phyloP scores from a whole-genome alignment of 2,329 filamentous ascomycete species.

The Dryadomyces sulphureus region DNA sequence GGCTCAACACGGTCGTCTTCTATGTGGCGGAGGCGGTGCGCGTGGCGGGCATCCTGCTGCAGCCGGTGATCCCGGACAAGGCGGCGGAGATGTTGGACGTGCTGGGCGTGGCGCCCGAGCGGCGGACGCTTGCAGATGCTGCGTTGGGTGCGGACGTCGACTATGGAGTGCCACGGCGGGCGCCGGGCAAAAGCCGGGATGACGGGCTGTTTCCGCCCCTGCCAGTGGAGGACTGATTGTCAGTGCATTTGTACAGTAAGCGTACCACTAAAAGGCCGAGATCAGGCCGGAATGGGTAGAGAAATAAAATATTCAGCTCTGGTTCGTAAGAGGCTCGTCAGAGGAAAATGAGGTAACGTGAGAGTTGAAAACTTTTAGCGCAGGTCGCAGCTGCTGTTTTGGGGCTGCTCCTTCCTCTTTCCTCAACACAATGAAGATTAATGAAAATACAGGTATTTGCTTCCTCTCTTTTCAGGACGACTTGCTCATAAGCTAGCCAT shows the following conservation, averaged over 20 bases:
- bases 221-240: slow-evolving; percentile 23
- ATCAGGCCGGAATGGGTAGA: neutral
- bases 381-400: neutral
- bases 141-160: slow-evolving; percentile 45
- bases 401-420: neutral
- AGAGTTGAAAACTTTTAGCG: neutral
- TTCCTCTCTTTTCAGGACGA: neutral
- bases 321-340: neutral
- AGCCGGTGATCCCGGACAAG: slow-evolving; percentile 81
- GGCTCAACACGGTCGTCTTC: slow-evolving; percentile 50
- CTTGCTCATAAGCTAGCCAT: slow-evolving; percentile 38
- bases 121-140: slow-evolving; percentile 50
- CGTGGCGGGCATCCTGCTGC: slow-evolving; percentile 68
- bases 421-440: slow-evolving; percentile 10
- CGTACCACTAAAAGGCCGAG: neutral
- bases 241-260: too few relatives aligned
- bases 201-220: slow-evolving; percentile 38
- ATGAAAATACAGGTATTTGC: slow-evolving; percentile 23
- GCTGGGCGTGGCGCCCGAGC: slow-evolving; percentile 52
- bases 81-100: slow-evolving; percentile 57
- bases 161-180: slow-evolving; percentile 44
- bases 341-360: neutral
- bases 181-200: slow-evolving; percentile 21
- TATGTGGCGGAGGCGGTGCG: slow-evolving; percentile 62
- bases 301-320: neutral